Evolutionary conservation across 1,139 yeast genomes (phyloP), one percentile per base, ranked within the genome.

Genomic region (Tardiomyces digboiensis): DNA sequence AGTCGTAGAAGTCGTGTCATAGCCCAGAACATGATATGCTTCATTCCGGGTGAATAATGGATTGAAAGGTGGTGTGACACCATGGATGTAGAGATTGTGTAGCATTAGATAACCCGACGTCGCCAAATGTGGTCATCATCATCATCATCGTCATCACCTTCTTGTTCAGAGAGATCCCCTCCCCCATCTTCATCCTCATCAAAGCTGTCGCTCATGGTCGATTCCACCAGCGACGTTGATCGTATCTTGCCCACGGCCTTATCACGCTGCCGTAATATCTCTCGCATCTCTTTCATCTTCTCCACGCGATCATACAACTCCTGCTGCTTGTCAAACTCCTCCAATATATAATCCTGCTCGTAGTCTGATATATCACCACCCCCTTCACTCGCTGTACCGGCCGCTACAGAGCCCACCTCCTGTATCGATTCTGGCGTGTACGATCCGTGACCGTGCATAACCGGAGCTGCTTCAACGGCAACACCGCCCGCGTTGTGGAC

Each of bases 251-350:
- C 19, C n/a, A n/a, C 37, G 2, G 19, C 3, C 4, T 19, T n/a
- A 5, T 33, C 37, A 19, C 19, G 19, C 4, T 13, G 19, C 19
- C 37, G 37, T 5, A n/a, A 20, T 20, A 16, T 10, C 8, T 38
- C 37, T 20, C 19, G 29, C 38, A 39, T 21, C 41, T 21, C 36
- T 19, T 36, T 37, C 41, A 38, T 10, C 16, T 19, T 38, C 19
- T 38, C 36, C 5, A 33, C 40, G 21, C 20, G 18, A 20, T 21
- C 36, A n/a, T 39, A 42, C 22, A 46, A 39, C 36, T 46, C 46
- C 16, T 46, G 44, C 21, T 48, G 51, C 16, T 39, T 36, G 14
- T 46, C 51, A 37, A 48, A 40, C 42, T 48, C 51, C 21, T 46
- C 46, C 2, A 45, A 23, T 13, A 45, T 19, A 39, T 16, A 20